Evolutionary conservation across 2,329 filamentous ascomycete genomes (phyloP), one percentile per base, ranked within the genome.

Genomic region (Ophiosphaerella korrae): DNA sequence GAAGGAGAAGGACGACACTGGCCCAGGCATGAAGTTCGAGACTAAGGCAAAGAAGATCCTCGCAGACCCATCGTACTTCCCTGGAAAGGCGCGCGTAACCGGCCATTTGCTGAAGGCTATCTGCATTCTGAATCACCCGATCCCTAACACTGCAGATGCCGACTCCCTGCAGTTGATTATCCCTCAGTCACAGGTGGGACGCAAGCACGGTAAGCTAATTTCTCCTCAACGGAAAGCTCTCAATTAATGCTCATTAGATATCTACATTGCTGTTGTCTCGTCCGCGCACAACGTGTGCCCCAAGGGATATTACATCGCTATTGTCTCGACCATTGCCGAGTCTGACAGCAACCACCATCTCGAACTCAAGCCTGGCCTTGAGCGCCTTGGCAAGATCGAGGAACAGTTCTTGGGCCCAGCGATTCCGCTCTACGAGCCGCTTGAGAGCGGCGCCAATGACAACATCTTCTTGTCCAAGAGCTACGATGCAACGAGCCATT

Each of bases 251-350:
- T 18, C 9, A 9, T 7, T 58, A 94, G 91, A 97, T 72, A 92
- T 99, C 71, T 99, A 99, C 82, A 88, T 99, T 71, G 93, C 94
- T 50, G 89, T 94, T 74, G 92, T 99, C 52, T 97, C 92, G 1
- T 91, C 90, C 34, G 90, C 92, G 33, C 95, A 99, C 81, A 97
- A 96, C 68, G 95, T 99, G 66, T 97, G 93, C 80, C 94, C 95
- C 68, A 96, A 96, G 84, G 93, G 93, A 55, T 97, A 97, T 85
- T 99, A 95, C 82, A 91, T 99, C 66, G 94, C 94, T 67, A 99
- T 97, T 55, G 93, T 99, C 60, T 96, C 92, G 41, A 99, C 94
- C 53, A 97, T 99, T 71, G 91, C 94, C 58, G 95, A 99, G 82
- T 88, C 87, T 38, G 80, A 87, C 55, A 87, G 90, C 60, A 97